Base-by-base conservation (phyloP, 2,329 filamentous ascomycete species). In the Huntiella bhutanensis region DNA sequence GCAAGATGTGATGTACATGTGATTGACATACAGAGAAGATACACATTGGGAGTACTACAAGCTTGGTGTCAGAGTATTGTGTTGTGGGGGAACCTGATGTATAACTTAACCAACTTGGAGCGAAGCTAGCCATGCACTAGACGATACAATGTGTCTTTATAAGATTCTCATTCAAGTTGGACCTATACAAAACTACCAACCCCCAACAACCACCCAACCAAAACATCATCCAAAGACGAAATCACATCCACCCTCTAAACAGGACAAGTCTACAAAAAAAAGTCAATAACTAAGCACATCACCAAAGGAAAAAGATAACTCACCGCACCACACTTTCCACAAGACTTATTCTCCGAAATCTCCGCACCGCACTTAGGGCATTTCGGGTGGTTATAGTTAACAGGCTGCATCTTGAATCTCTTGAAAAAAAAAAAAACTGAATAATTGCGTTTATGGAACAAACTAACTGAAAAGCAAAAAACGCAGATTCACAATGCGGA, bases 311-410 rank as follows among this genome's bases (percentile, higher is more conserved):
- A 35, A 42, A 38, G 35, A 16, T 33, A 33, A 64, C 71, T 55
- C 64, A 76, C 72, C 55, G 72, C 70, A 47, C 72, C 72, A 62
- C 72, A 76, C 49, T 64, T 62, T 49, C 56, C 54, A 63, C 72
- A 76, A 51, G 63, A 66, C 70, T 76, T 76, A 62, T 55, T 54
- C 37, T 55, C 54, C 41, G 59, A 55, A 54, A 67, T 64, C 56
- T 61, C 51, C 54, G 64, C 61, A 54, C 64, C 66, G 65, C 72
- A 76, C 63, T 70, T 73, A 62, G 72, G 72, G 66, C 72, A 76
- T 54, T 57, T 53, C 48, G 56, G 54, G 55, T 62, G 57, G 58
- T 56, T 55, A 50, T 49, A 51, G 59, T 64, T 60, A 58, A 62
- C 57, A 52, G 49, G 50, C 46, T 55, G 47, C 54, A 55, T 56